phyloP scores from a whole-genome alignment of 495 filamentous ascomycete species.

The Penicillium angulare region DNA sequence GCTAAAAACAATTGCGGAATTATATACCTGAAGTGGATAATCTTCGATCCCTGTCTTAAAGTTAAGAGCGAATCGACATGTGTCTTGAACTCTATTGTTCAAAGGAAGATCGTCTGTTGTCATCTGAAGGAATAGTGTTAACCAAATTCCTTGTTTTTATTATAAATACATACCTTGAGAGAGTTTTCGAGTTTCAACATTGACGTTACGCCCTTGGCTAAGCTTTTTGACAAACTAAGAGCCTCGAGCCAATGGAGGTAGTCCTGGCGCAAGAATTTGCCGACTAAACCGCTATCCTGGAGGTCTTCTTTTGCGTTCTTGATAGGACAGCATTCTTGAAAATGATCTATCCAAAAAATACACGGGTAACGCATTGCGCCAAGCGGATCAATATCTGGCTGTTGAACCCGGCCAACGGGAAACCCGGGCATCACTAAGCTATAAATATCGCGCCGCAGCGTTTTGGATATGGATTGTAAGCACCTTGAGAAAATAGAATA shows the following conservation, averaged over 20 bases:
- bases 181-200: constrained; percentile 11
- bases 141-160: neutral
- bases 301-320: constrained; percentile 2
- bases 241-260: constrained; percentile 39
- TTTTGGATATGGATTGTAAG: constrained; percentile 14
- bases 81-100: neutral
- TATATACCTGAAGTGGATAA: neutral
- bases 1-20: neutral
- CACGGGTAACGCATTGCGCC: constrained; percentile 27
- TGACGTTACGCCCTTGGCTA: constrained; percentile 24
- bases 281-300: constrained; percentile 13
- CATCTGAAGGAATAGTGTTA: neutral
- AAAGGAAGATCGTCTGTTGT: neutral
- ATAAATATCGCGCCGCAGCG: constrained; percentile 22
- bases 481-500: constrained; percentile 26
- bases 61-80: neutral
- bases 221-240: constrained; percentile 27
- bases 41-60: neutral
- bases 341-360: constrained; percentile 39
- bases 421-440: constrained; percentile 11
- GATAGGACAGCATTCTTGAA: constrained; percentile 6
- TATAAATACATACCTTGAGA: constrained; percentile 5
- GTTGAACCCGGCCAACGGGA: constrained; percentile 2
- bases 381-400: constrained; percentile 15
- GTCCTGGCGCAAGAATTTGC: constrained; percentile 20